Base-by-base conservation (phyloP, 2,329 filamentous ascomycete genomes). In the Amphichorda felina region DNA sequence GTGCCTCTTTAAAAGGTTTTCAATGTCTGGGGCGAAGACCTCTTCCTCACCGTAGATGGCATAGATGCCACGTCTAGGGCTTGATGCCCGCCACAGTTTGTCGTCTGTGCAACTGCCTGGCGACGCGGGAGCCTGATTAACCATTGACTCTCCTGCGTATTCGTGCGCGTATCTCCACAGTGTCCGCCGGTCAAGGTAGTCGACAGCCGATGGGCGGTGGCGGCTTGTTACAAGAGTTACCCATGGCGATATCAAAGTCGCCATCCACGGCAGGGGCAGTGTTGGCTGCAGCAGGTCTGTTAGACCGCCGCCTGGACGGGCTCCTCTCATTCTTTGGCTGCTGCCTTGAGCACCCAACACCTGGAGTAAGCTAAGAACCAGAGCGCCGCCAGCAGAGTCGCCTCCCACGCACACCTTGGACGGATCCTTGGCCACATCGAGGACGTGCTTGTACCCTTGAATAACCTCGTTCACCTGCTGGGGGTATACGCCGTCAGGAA, bases 181-280 rank as follows among this genome's bases (percentile, higher is more conserved):
- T 35, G 68, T 77, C 13, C 68, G 57, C 14, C 68, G 66, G 46
- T 86, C 75, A 25, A 93, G 68, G 49, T 82, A 94, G 54, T 93
- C 86, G 44, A 79, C 83, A 4, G 61, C 52, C 1, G 82, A 89
- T 44, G 82, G 75, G 36, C 64, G 65, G 47, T 88, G 79, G 35
- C 72, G 68, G 6, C 63, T 57, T 1, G 81, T 85, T 27, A 84
- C 64, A 28, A 93, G 70, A 2, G 78, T 81, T 10, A 79, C 68
- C 86, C 86, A 93, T 0, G 85, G 85, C 8, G 82, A 88, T 40
- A 94, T 83, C 40, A 91, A 64, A 16, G 79, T 65, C 2, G 79
- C 82, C 48, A 87, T 60, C 40, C 54, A 54, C 32, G 57, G 58
- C 33, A 53, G 50, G 38, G 46, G 54, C 37, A 56, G 40, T 1